Evolutionary conservation across 2,329 filamentous ascomycete genomes (phyloP), one percentile per base, ranked within the genome.

Genomic region (Phyllosticta citriasiana): DNA sequence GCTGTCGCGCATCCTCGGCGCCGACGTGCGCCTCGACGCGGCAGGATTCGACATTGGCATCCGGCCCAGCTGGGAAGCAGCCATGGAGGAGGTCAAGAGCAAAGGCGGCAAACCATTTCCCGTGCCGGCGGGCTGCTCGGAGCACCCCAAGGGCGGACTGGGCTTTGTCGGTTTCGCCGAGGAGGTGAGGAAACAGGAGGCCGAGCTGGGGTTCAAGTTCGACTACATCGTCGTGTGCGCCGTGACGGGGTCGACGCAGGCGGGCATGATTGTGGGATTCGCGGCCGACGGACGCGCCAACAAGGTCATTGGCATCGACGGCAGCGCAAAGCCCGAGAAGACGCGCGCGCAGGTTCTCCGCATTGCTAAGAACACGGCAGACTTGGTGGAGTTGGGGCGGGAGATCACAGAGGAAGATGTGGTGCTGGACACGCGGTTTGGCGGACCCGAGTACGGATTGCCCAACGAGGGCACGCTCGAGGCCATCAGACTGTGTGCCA

Each of bases 231-330:
- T 88, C 59, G 87, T 88, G 8, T 89, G 86, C 69, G 85, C 84
- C 19, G 87, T 89, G 1, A 89, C 87, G 0, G 88, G 87, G 3
- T 85, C 81, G 5, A 89, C 87, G 1, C 80, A 88, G 69, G 87
- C 83, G 0, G 88, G 88, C 8, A 87, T 90, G 79, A 78, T 90
- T 8, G 87, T 86, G 0, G 88, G 88, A 0, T 88, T 89, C 72
- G 88, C 88, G 72, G 68, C 73, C 1, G 69, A 71, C 35, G 71
- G 70, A 55, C 75, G 69, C 25, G 56, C 50, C 22, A 27, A 57
- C 40, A 82, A 77, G 68, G 75, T 89, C 4, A 80, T 89, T 57
- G 87, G 87, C 7, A 85, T 89, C 62, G 87, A 89, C 71, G 84
- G 83, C 0, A 82, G 78, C 53, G 84, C 82, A 10, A 86, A 80